Conservation (phyloP, 1,284 basidiomycete genomes). For the Entoloma clypeatum region DNA sequence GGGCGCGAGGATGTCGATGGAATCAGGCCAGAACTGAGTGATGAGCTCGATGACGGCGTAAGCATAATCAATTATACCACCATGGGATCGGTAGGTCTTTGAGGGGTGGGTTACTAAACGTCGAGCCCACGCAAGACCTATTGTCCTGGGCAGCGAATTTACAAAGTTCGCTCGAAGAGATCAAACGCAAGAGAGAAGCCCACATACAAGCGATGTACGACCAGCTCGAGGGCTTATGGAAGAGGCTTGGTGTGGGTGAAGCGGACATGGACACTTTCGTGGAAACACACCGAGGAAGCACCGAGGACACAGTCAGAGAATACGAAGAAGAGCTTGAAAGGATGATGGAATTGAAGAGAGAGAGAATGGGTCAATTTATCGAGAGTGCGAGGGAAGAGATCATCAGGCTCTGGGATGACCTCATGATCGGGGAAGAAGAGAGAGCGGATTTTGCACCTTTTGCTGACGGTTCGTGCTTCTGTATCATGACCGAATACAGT, state of each 20-base stretch:
- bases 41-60: too few relatives aligned
- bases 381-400: constrained; percentile 82
- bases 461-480: constrained; percentile 61
- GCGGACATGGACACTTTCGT: constrained; percentile 79
- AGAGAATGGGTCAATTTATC: constrained; percentile 87
- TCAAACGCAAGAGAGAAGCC: constrained; percentile 65
- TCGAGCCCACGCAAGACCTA: constrained; percentile 66
- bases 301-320: constrained; percentile 64
- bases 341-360: constrained; percentile 85
- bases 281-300: constrained; percentile 74
- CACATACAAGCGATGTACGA: constrained; percentile 87
- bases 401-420: constrained; percentile 75
- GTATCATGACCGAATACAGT: background rate
- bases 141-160: constrained; percentile 59
- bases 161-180: constrained; percentile 59
- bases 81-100: too few relatives aligned
- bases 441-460: constrained; percentile 78
- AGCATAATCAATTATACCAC: too few relatives aligned
- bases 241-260: constrained; percentile 68
- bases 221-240: constrained; percentile 80
- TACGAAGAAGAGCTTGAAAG: constrained; percentile 91
- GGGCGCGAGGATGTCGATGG: too few relatives aligned
- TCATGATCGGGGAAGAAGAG: constrained; percentile 85
- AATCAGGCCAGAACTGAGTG: too few relatives aligned
- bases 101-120: too few relatives aligned